phyloP scores from a whole-genome alignment of 495 filamentous ascomycete genomes.

The Friedmanniomyces simplex region DNA sequence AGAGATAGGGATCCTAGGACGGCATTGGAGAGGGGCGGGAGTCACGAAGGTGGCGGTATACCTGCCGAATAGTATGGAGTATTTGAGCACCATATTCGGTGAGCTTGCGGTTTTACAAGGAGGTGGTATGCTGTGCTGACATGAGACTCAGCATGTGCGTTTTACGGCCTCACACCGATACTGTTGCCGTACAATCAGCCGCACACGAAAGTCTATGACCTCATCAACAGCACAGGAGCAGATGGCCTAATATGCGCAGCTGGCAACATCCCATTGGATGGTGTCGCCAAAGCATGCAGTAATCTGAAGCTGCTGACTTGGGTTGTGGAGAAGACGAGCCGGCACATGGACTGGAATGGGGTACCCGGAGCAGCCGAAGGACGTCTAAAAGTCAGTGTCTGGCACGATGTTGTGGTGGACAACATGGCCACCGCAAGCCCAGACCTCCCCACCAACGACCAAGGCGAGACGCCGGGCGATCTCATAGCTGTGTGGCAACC shows the following conservation, averaged over 20 bases:
- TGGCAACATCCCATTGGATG: slow-evolving; percentile 73
- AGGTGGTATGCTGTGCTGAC: not conserved
- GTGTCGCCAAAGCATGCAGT: slow-evolving; percentile 54
- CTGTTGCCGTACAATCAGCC: slow-evolving; percentile 74
- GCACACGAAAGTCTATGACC: slow-evolving; percentile 50
- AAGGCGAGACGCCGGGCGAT: slow-evolving; percentile 18
- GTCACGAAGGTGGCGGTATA: slow-evolving; percentile 80
- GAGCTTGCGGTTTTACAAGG: slow-evolving; percentile 20
- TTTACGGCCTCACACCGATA: slow-evolving; percentile 71
- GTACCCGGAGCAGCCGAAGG: slow-evolving; percentile 63
- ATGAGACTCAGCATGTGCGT: slow-evolving; percentile 49
- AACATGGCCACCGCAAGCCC: slow-evolving; percentile 35
- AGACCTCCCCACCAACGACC: slow-evolving; percentile 38
- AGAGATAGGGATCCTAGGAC: slow-evolving; percentile 80
- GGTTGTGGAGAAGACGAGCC: slow-evolving; percentile 85
- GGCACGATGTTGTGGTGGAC: slow-evolving; percentile 74
- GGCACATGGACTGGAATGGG: slow-evolving; percentile 85
- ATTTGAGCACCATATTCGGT: slow-evolving; percentile 64
- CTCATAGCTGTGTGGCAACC: slow-evolving; percentile 33
- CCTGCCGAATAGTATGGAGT: slow-evolving; percentile 86
- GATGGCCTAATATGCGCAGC: slow-evolving; percentile 78
- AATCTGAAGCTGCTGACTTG: slow-evolving; percentile 72
- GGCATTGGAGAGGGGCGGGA: slow-evolving; percentile 54
- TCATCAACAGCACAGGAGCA: slow-evolving; percentile 58
- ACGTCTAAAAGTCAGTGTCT: slow-evolving; percentile 66